Percentiles rank a stretch among this genome's conserved stretches.
phyloP scores from a whole-genome alignment of 495 filamentous ascomycete species.

The Saxophila tyrrhenica region DNA sequence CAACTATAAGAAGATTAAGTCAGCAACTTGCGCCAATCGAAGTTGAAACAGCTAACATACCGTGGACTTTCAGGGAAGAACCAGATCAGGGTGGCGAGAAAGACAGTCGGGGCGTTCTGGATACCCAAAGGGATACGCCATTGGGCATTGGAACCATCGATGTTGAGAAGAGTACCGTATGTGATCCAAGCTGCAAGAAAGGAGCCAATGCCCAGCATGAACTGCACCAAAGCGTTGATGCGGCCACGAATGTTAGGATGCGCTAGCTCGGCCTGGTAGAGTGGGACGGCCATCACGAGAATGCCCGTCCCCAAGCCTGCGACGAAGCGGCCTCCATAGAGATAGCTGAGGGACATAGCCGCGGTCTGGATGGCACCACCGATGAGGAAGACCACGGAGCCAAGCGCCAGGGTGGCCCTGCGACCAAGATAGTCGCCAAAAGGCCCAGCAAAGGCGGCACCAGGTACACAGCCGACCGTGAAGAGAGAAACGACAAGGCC shows the following conservation, averaged over 20 bases:
- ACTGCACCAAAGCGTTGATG: slow-evolving; percentile 46
- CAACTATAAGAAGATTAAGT: slow-evolving; percentile 32
- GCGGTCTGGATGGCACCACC: slow-evolving; percentile 33
- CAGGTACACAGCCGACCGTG: slow-evolving; percentile 50
- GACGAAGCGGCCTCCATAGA: slow-evolving; percentile 23
- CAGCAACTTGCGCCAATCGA: too few relatives aligned
- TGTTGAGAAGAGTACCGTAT: slow-evolving; percentile 23
- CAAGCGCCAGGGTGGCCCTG: slow-evolving; percentile 36
- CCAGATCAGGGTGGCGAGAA: slow-evolving; percentile 44
- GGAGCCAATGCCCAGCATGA: slow-evolving; percentile 48
- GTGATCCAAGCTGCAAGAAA: slow-evolving; percentile 28
- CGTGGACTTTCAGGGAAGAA: slow-evolving; percentile 45
- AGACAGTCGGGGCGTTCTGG: slow-evolving; percentile 44
- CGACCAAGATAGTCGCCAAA: slow-evolving; percentile 36
- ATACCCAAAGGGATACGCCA: slow-evolving; percentile 48
- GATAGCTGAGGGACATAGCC: slow-evolving; percentile 24
- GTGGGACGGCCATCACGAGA: slow-evolving; percentile 35
- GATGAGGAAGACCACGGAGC: slow-evolving; percentile 26
- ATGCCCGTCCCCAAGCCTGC: slow-evolving; percentile 33
- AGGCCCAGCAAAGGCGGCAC: slow-evolving; percentile 40
- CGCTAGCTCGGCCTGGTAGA: slow-evolving; percentile 37
- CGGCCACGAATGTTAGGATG: slow-evolving; percentile 36
- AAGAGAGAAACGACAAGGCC: slow-evolving; percentile 59
- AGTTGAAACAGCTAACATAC: not conserved
- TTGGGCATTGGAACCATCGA: slow-evolving; percentile 32